Evolutionary conservation across 257 asterid genomes (phyloP).

Genomic region (Nicotiana attenuata): DNA sequence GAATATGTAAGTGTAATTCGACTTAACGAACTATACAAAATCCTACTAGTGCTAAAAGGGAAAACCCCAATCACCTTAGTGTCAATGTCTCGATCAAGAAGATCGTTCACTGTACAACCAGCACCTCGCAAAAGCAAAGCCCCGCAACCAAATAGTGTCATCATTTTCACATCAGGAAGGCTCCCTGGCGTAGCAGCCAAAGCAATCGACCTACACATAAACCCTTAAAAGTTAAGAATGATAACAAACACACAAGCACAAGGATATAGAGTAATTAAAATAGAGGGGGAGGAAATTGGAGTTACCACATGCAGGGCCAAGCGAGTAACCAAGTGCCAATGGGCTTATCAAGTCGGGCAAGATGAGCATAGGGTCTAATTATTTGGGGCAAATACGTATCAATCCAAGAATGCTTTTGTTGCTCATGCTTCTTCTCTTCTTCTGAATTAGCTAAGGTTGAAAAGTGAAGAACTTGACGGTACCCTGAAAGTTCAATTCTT

Average conservation of each 20-base stretch:
- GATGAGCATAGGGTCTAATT: conserved; percentile 60
- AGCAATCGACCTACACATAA: conserved; percentile 68
- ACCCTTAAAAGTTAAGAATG: neutral
- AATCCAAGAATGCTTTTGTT: conserved; percentile 48
- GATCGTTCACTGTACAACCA: conserved; percentile 88
- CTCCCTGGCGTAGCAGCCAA: conserved; percentile 80
- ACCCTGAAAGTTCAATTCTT: neutral
- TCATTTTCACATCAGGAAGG: conserved; percentile 79
- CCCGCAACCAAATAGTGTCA: conserved; percentile 82
- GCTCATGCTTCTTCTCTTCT: conserved; percentile 14
- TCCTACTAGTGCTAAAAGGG: neutral
- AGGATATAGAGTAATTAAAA: neutral
- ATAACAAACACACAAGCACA: neutral
- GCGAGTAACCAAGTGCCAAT: conserved; percentile 95
- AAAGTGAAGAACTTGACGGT: conserved; percentile 18
- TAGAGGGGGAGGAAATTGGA: neutral
- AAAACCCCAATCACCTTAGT: conserved; percentile 42
- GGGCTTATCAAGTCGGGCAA: conserved; percentile 85
- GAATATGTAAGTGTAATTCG: neutral
- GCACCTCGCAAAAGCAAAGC: conserved; percentile 91
- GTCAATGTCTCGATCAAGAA: conserved; percentile 86
- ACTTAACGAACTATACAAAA: conserved; percentile 4
- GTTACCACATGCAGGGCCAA: conserved; percentile 97
- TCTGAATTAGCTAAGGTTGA: conserved; percentile 38
- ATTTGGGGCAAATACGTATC: conserved; percentile 66